These are phyloP conservation scores for Jaapia argillacea DNA, from an alignment of 768 basidiomycete species.

Conservation along the genomic window DNA sequence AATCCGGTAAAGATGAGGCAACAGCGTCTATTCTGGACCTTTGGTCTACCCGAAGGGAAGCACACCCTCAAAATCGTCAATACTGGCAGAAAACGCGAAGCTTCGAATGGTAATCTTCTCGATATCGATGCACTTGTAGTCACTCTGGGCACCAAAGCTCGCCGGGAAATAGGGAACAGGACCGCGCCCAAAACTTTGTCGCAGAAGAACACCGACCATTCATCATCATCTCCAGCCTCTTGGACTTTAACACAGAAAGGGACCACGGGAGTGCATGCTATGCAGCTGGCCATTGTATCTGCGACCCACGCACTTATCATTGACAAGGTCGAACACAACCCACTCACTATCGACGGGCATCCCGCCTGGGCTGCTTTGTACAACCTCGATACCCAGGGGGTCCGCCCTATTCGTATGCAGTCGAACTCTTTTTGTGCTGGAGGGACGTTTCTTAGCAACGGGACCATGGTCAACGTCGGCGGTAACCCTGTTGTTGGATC, in stretches of 20 bases:
- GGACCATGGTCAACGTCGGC: conserved; percentile 69
- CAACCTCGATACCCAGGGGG: conserved; percentile 51
- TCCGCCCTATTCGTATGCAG: conserved; percentile 51
- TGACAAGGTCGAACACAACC: conserved; percentile 85
- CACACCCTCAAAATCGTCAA: conserved; percentile 62
- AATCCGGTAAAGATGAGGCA: conserved; percentile 28
- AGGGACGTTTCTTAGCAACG: conserved; percentile 68
- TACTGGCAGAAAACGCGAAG: conserved; percentile 30
- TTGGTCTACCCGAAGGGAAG: conserved; percentile 34
- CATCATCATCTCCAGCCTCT: conserved; percentile 5
- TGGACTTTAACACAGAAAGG: conserved; percentile 57
- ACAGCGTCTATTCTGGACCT: conserved; percentile 59
- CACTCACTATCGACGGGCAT: conserved; percentile 59
- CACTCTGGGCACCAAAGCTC: conserved; percentile 27
- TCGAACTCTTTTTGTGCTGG: conserved; percentile 88
- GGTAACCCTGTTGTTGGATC: conserved; percentile 70
- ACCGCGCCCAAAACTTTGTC: conserved; percentile 4
- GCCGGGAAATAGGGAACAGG: neutral
- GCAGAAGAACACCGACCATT: conserved; percentile 4
- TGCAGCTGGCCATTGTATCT: conserved; percentile 68
- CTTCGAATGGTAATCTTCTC: conserved; percentile 24
- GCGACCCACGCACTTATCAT: conserved; percentile 59
- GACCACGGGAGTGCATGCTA: conserved; percentile 66
- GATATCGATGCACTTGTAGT: conserved; percentile 65
- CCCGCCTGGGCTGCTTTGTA: conserved; percentile 78